These are phyloP conservation scores for Colletotrichum noveboracense DNA, from an alignment of 2,329 filamentous ascomycete genomes.

Conservation along the genomic window DNA sequence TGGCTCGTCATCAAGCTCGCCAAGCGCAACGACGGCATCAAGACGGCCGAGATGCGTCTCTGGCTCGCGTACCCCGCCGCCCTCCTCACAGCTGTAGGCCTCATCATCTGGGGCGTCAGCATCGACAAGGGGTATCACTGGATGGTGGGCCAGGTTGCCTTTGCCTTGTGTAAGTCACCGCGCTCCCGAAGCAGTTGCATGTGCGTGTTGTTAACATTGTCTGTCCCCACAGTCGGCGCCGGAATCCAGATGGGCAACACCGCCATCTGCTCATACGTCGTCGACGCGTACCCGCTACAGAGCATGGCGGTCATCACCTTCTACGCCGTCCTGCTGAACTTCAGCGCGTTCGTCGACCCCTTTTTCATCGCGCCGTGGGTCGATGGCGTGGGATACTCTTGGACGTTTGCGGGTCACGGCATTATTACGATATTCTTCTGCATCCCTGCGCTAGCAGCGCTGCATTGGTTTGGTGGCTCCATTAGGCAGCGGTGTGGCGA, in stretches of 20 bases:
- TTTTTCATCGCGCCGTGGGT: constrained; percentile 59
- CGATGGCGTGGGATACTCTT: constrained; percentile 49
- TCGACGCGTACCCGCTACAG: constrained; percentile 61
- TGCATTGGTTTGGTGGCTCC: constrained; percentile 44
- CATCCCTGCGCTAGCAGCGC: constrained; percentile 36
- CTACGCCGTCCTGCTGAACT: constrained; percentile 58
- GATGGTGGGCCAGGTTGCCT: constrained; percentile 60
- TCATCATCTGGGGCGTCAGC: constrained; percentile 60
- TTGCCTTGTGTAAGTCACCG: constrained; percentile 54
- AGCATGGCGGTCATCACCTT: constrained; percentile 60
- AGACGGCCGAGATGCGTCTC: constrained; percentile 58
- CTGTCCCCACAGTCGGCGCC: constrained; percentile 45
- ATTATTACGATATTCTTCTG: constrained; percentile 48
- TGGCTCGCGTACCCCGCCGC: constrained; percentile 61
- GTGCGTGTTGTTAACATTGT: not conserved
- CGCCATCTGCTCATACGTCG: constrained; percentile 54
- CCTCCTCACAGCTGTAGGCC: constrained; percentile 50
- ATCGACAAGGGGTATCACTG: constrained; percentile 59
- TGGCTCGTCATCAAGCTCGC: constrained; percentile 51
- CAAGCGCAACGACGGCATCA: constrained; percentile 44
- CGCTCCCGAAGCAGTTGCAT: accelerated
- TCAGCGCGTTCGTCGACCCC: constrained; percentile 49
- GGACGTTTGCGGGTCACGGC: constrained; percentile 54
- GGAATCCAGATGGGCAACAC: constrained; percentile 64
- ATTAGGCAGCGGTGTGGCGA: constrained; percentile 39